Evolutionary conservation across 2,329 filamentous ascomycete species (phyloP).

Genomic region (Alternaria sp.): DNA sequence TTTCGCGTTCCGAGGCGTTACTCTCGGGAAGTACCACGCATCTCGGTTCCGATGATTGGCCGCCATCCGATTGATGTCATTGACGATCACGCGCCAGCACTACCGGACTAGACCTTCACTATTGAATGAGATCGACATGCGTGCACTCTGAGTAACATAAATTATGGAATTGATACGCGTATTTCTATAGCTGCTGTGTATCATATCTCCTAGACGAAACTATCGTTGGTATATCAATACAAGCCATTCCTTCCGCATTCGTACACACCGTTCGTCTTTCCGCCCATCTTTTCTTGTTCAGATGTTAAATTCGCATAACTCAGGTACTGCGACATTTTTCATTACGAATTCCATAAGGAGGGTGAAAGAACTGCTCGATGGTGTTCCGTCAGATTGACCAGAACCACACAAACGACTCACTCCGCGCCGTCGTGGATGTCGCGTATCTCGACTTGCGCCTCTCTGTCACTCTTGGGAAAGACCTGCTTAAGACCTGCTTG

Average conservation of each 20-base stretch:
- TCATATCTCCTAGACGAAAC: not conserved
- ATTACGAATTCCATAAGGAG: not conserved
- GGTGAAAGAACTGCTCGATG: not conserved
- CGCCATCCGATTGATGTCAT: slow-evolving; percentile 24
- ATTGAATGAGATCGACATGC: not conserved
- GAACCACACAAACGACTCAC: slow-evolving; percentile 6
- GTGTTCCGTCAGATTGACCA: not conserved
- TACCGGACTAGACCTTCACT: not conserved
- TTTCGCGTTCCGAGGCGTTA: slow-evolving; percentile 8
- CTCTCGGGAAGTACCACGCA: slow-evolving; percentile 18
- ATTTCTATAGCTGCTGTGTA: not conserved
- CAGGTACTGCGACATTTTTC: not conserved
- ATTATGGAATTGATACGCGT: not conserved
- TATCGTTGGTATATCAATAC: not conserved
- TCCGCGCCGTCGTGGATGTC: slow-evolving; percentile 26
- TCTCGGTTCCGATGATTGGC: slow-evolving; percentile 27
- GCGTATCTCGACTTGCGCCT: slow-evolving; percentile 35
- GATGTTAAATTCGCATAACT: not conserved
- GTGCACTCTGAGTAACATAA: not conserved
- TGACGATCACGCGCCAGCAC: not conserved
- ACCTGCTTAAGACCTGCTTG: slow-evolving; percentile 82
- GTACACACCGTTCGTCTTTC: not conserved
- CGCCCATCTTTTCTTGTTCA: not conserved
- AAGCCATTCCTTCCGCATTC: not conserved
- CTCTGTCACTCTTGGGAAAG: slow-evolving; percentile 63